Conservation (phyloP, 2,329 filamentous ascomycete genomes). For the Verticillium isaacii region DNA sequence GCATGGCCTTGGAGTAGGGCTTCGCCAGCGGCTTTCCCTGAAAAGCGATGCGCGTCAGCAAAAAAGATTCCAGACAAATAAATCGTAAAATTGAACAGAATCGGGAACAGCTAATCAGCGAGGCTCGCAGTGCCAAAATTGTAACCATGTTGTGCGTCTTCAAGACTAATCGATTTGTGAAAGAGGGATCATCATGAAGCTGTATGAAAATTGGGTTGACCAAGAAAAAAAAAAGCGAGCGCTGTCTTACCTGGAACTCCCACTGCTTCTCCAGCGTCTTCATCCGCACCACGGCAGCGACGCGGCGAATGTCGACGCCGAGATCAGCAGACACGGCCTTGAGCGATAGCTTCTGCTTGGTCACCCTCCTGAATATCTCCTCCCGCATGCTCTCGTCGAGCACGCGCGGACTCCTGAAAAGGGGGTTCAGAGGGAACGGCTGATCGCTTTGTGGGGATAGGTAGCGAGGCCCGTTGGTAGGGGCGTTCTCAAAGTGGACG, state of each 20-base stretch:
- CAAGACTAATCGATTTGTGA: constrained; percentile 98
- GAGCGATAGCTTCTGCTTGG: constrained; percentile 60
- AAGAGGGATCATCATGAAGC: constrained; percentile 54
- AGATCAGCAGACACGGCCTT: constrained; percentile 73
- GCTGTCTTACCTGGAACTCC: constrained; percentile 63
- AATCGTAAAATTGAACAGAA: not conserved
- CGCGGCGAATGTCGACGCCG: constrained; percentile 75
- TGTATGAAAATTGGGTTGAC: not conserved
- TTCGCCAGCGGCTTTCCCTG: constrained; percentile 73
- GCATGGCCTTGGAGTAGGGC: constrained; percentile 72
- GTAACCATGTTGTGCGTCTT: constrained; percentile 93
- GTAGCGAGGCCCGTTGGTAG: constrained; percentile 25
- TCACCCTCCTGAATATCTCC: constrained; percentile 67
- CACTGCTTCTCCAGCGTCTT: constrained; percentile 82
- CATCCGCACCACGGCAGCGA: constrained; percentile 79
- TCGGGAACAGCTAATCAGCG: constrained; percentile 50
- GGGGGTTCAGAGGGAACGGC: constrained; percentile 71
- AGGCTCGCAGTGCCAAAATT: constrained; percentile 69
- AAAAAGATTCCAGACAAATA: constrained; percentile 1
- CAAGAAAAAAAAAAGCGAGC: constrained; percentile 3
- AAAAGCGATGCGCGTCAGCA: constrained; percentile 15
- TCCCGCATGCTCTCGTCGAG: constrained; percentile 70
- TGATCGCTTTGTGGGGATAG: constrained; percentile 30
- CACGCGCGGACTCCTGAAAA: constrained; percentile 68
- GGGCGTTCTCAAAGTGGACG: constrained; percentile 13